Conservation (phyloP, 176 grass and related monocot genomes). For the Leersia perrieri region DNA sequence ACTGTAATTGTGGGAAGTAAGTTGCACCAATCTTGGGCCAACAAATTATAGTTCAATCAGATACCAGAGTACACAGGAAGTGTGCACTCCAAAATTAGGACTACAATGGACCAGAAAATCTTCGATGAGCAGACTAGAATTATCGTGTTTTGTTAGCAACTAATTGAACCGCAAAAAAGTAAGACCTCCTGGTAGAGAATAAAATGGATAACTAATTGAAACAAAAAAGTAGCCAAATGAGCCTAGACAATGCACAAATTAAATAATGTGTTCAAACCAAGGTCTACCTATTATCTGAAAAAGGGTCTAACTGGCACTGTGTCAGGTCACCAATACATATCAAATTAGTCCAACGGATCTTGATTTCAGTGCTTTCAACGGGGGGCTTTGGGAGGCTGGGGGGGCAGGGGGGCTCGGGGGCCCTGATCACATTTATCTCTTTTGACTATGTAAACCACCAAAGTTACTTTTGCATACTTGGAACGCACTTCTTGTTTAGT, state of each 20-base stretch:
- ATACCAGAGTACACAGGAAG: background rate
- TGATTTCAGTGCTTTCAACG: background rate
- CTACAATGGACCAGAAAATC: background rate
- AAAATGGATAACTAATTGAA: too few species aligned
- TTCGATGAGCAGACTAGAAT: background rate
- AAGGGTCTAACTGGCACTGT: background rate
- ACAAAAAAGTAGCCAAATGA: background rate
- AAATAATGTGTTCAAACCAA: background rate
- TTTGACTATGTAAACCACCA: background rate
- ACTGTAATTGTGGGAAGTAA: background rate
- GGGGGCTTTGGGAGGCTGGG: too few species aligned
- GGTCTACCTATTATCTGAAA: background rate
- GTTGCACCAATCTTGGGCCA: background rate
- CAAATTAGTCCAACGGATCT: background rate
- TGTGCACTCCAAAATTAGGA: background rate
- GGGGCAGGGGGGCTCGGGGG: background rate
- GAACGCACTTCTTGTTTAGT: background rate
- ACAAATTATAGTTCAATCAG: background rate
- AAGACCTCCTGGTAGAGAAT: too few species aligned
- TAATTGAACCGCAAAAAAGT: background rate
- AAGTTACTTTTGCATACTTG: background rate
- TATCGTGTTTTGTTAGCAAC: background rate
- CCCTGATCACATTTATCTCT: background rate
- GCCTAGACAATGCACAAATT: background rate
- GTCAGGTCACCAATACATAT: background rate